phyloP scores from a whole-genome alignment of 345 rosid genomes.

The Hirschfeldia incana region DNA sequence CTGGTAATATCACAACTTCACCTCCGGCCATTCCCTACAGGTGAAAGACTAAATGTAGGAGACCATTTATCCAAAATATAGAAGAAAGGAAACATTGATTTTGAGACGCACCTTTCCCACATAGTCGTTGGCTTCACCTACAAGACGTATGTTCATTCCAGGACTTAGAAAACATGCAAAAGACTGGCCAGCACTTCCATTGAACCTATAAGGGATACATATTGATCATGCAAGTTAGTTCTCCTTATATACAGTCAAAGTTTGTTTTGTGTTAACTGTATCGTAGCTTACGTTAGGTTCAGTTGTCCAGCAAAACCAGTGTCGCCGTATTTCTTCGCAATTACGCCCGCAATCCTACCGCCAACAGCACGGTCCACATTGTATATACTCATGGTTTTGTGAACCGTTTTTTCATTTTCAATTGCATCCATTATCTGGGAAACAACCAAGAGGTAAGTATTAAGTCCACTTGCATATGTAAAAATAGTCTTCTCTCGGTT shows the following conservation, averaged over 20 bases:
- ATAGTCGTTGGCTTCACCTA: constrained; percentile 98
- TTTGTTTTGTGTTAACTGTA: neutral
- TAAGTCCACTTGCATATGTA: neutral
- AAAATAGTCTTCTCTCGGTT: neutral
- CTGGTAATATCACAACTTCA: constrained; percentile 84
- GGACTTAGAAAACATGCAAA: constrained; percentile 97
- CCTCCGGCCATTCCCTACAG: constrained; percentile 97
- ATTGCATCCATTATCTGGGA: constrained; percentile 80
- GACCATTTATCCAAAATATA: neutral
- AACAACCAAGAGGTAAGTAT: constrained; percentile 9
- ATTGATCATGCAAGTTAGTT: constrained; percentile 21
- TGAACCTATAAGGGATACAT: constrained; percentile 53
- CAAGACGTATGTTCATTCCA: constrained; percentile 87
- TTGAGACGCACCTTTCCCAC: constrained; percentile 80
- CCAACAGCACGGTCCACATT: constrained; percentile 95
- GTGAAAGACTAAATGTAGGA: neutral
- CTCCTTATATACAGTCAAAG: constrained; percentile 1
- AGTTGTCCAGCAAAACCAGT: constrained; percentile 95
- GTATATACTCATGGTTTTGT: constrained; percentile 68
- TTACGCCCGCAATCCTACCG: constrained; percentile 85
- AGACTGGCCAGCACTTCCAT: constrained; percentile 98
- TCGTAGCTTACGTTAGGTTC: constrained; percentile 74
- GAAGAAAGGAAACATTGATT: neutral
- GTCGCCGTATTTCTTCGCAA: constrained; percentile 96
- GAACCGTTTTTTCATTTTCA: constrained; percentile 70